Base-by-base conservation (phyloP, 176 grass and related monocot species). In the Pontederia paniculata region DNA sequence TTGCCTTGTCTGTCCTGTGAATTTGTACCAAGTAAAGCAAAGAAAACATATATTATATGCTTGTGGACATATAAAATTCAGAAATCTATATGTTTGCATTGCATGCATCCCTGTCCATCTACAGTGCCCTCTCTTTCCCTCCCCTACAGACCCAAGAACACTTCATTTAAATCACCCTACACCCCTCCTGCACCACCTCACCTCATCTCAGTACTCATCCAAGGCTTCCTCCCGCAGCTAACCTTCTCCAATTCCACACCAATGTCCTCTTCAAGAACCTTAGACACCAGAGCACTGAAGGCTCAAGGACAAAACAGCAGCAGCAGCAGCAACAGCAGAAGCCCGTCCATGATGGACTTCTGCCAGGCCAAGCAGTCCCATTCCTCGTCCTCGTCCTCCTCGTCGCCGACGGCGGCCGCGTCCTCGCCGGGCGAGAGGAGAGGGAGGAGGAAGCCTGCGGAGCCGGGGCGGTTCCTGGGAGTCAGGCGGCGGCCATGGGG, bases 401-500 rank as follows among this genome's bases (percentile, higher is more conserved):
- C 83, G 13, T 81, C 83, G 0, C 78, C 83, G 50, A 55, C 55
- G 9, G 16, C 23, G 21, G 16, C 55, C 8, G 12, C 9, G 21
- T 16, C 23, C 22, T 57, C 55, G 21, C 23, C 55, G 14, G 10
- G 52, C 46, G 85, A 89, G 57, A 50, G 77, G 21, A 71, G 73
- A 0, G 80, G 85, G 17, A 43, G 85, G 16, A 67, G 80, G 73
- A 77, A 78, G 52, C 21, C 80, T 43, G 60, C 76, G 67, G 91
- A 97, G 80, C 91, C 91, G 21, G 83, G 86, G 13, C 55, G 91
- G n/a, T 97, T 97, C 80, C 86, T 97, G 6, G 91, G 91, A 18
- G 91, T 97, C 21, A 73, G 91, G 31, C 73, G 91, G 7, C 66
- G 91, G 23, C 91, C 91, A 12, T 97, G 86, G 91, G 86, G 91